phyloP scores from a whole-genome alignment of 805 yeast species.

The Yamadazyma olivae region DNA sequence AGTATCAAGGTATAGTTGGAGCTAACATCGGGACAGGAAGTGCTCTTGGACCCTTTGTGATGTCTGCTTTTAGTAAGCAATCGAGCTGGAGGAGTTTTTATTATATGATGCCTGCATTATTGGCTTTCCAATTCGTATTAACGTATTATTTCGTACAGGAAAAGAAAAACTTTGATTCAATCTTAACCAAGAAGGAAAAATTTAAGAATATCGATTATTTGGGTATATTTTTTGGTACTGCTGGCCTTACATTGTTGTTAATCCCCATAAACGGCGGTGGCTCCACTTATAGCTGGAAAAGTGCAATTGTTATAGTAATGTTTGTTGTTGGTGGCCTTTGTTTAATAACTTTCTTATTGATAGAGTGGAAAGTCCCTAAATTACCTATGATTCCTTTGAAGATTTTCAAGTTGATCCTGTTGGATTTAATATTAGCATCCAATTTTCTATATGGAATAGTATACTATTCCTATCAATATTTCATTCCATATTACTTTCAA shows the following conservation, averaged over 20 bases:
- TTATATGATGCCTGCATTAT: slow-evolving; percentile 43
- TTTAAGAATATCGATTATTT: slow-evolving; percentile 48
- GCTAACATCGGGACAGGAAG: slow-evolving; percentile 47
- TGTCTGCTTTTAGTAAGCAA: slow-evolving; percentile 45
- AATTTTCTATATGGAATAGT: slow-evolving; percentile 48
- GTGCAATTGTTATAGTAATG: slow-evolving; percentile 31
- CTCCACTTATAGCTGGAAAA: slow-evolving; percentile 52
- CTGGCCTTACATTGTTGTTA: slow-evolving; percentile 47
- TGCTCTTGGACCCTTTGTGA: slow-evolving; percentile 52
- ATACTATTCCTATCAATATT: slow-evolving; percentile 46
- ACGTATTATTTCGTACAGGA: slow-evolving; percentile 30
- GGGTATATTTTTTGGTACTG: slow-evolving; percentile 49
- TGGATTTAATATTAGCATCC: slow-evolving; percentile 27
- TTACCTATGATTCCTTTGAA: slow-evolving; percentile 56
- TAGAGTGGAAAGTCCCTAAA: slow-evolving; percentile 47
- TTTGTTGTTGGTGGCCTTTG: slow-evolving; percentile 32
- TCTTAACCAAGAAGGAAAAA: slow-evolving; percentile 30
- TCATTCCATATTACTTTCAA: slow-evolving; percentile 25
- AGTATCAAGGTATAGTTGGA: slow-evolving; percentile 50
- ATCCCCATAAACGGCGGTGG: slow-evolving; percentile 65
- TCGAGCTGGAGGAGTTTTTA: slow-evolving; percentile 52
- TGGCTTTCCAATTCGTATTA: slow-evolving; percentile 26
- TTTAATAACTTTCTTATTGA: slow-evolving; percentile 41
- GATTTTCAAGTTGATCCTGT: slow-evolving; percentile 33
- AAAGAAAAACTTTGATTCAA: slow-evolving; percentile 19